A percentile compares a stretch with the other conserved stretches of the same genome.
These are phyloP conservation scores for Diddensiella transvaalensis DNA, from an alignment of 805 yeast genomes.

Conservation along the genomic window DNA sequence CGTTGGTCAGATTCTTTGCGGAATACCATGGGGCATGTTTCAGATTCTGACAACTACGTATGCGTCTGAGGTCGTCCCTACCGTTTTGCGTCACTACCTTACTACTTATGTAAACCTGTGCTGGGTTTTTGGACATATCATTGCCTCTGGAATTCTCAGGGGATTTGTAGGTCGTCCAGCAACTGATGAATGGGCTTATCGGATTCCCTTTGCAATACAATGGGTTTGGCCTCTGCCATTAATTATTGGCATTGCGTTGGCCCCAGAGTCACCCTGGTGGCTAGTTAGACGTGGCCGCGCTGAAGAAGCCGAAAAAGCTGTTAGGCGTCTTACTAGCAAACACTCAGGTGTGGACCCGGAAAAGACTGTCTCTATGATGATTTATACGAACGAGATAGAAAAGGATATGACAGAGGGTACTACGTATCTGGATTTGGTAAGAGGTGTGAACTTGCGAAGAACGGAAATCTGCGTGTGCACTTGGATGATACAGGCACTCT, in stretches of 20 bases:
- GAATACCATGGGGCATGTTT: slow-evolving; percentile 51
- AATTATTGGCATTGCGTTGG: slow-evolving; percentile 37
- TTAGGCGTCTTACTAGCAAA: slow-evolving; percentile 38
- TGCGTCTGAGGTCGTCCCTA: slow-evolving; percentile 54
- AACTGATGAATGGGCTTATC: slow-evolving; percentile 41
- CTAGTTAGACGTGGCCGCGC: slow-evolving; percentile 40
- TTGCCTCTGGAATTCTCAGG: slow-evolving; percentile 47
- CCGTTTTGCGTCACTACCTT: slow-evolving; percentile 45
- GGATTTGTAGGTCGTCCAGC: slow-evolving; percentile 29
- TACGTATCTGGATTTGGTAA: slow-evolving; percentile 41
- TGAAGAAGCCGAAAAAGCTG: slow-evolving; percentile 42
- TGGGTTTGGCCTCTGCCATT: slow-evolving; percentile 58
- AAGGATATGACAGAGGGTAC: slow-evolving; percentile 22
- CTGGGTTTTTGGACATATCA: slow-evolving; percentile 56
- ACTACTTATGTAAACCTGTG: slow-evolving; percentile 50
- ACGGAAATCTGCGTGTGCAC: slow-evolving; percentile 45
- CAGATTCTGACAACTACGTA: slow-evolving; percentile 49
- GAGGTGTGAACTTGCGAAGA: slow-evolving; percentile 44
- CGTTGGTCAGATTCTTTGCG: slow-evolving; percentile 35
- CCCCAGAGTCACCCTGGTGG: slow-evolving; percentile 58
- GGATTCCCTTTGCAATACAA: slow-evolving; percentile 54
- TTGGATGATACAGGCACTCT: slow-evolving; percentile 42
- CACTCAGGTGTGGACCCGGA: slow-evolving; percentile 3
- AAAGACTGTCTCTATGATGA: slow-evolving; percentile 19
- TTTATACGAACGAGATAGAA: slow-evolving; percentile 44